phyloP scores from a whole-genome alignment of 2,329 filamentous ascomycete genomes.

The Alternaria incomplexa region DNA sequence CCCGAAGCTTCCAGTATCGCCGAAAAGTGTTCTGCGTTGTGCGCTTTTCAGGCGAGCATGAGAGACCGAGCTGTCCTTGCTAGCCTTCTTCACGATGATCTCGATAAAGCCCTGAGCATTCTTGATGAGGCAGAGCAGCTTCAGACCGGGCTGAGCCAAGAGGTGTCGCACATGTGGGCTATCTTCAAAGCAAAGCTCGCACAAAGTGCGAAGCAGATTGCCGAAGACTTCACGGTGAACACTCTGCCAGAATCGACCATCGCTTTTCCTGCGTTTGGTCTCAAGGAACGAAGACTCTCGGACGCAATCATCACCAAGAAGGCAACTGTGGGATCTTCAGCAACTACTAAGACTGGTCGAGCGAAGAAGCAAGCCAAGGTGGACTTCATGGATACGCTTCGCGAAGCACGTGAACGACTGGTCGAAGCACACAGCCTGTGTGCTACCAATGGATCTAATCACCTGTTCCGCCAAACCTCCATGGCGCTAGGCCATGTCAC shows the following conservation, averaged over 20 bases:
- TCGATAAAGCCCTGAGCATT: constrained; percentile 35
- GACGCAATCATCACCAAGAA: constrained; percentile 27
- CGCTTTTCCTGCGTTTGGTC: constrained; percentile 74
- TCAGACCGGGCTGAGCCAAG: constrained; percentile 48
- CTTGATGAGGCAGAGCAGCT: constrained; percentile 34
- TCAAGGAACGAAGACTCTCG: constrained; percentile 34
- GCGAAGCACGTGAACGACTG: constrained; percentile 70
- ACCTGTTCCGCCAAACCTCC: constrained; percentile 61
- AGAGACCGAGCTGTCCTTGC: constrained; percentile 59
- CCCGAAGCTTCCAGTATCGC: constrained; percentile 20
- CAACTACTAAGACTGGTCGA: constrained; percentile 22
- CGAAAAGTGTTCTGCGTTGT: constrained; percentile 49
- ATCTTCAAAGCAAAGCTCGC: constrained; percentile 72
- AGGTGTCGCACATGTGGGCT: constrained; percentile 61
- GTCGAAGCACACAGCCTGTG: constrained; percentile 65
- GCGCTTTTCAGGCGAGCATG: constrained; percentile 56
- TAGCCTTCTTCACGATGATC: constrained; percentile 39
- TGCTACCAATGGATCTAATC: constrained; percentile 62
- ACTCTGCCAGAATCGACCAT: constrained; percentile 92
- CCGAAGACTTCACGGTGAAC: constrained; percentile 82
- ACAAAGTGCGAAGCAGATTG: constrained; percentile 74
- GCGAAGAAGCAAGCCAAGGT: constrained; percentile 32
- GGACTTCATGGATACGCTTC: constrained; percentile 65
- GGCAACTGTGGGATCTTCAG: constrained; percentile 5
- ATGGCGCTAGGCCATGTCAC: constrained; percentile 46